Conservation (phyloP, 2,329 filamentous ascomycete species). For the Colletotrichum tropicale region DNA sequence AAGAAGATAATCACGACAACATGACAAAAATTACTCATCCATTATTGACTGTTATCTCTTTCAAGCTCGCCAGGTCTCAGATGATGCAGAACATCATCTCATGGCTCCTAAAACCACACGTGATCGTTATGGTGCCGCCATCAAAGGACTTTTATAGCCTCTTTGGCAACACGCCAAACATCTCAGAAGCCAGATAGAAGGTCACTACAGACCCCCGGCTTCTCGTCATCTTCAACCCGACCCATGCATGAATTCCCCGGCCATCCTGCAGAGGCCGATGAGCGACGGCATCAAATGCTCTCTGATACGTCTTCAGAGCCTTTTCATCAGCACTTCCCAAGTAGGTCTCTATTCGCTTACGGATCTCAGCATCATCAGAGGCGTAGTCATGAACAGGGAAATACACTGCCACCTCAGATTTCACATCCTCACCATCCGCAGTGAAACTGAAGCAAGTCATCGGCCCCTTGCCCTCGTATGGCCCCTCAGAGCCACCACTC, state of each 20-base stretch:
- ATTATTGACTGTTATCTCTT: fast-evolving
- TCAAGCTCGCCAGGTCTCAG: neutral
- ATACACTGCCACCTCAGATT: neutral
- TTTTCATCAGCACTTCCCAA: neutral
- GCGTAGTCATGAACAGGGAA: neutral
- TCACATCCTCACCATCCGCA: neutral
- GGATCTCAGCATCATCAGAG: neutral
- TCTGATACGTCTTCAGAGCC: neutral
- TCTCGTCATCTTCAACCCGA: neutral
- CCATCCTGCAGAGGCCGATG: neutral
- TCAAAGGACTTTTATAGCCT: neutral
- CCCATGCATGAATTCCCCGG: neutral
- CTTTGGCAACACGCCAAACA: neutral
- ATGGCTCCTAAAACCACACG: fast-evolving
- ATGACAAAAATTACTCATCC: fast-evolving
- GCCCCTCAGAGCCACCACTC: neutral
- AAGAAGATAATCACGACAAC: fast-evolving
- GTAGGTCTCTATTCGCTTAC: neutral
- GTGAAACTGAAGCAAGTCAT: neutral
- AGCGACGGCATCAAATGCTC: neutral
- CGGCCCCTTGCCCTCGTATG: neutral
- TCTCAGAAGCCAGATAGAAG: neutral
- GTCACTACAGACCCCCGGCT: neutral
- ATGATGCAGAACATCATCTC: fast-evolving
- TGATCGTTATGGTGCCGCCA: fast-evolving